Base-by-base conservation (phyloP, 179 eudicot species). In the Beta macrorhiza region DNA sequence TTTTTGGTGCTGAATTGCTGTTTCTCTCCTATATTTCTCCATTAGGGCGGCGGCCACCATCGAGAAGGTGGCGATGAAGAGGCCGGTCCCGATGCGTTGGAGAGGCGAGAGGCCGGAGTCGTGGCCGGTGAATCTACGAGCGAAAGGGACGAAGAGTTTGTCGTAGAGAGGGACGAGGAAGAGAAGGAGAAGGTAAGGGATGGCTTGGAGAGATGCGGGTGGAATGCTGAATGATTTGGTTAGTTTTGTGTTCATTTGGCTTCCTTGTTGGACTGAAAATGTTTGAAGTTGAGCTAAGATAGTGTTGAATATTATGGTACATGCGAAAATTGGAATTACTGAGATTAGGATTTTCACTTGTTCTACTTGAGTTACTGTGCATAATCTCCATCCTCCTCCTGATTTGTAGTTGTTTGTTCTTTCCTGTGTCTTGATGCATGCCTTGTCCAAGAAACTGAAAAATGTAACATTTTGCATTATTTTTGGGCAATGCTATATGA, bases 221-320 rank as follows among this genome's bases (percentile, higher is more conserved):
- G 99, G 99, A 67, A 96, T 88, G 67, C 78, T 88, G 84, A 96
- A 91, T 71, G 89, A 73, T 32, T 74, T 74, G 10, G 92, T 80
- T 51, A 96, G 81, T 16, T 84, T 78, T 8, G 88, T 90, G 89
- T 96, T 86, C 99, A 96, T 96, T 47, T 91, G 79, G 58, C 88
- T 85, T 44, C 92, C 99, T 92, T 96, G 99, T 86, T 92, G 97
- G 78, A 94, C 98, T 53, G 99, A 94, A 84, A 96, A 96, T 1
- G 99, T 96, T 85, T 96, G 98, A 72, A 96, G 94, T 82, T 96
- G 99, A 2, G 99, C 99, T 62, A 96, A 70, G 44, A 91, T 88
- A 5, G 98, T 94, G 91, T 94, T 96, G 90, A 93, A 93, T 0
- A 95, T 57, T 7, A 95, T 95, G 9, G 99, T 93, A 86, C 95